Conservation (phyloP, 352 stramenopile genomes). For the Phytophthora pluvialis region DNA sequence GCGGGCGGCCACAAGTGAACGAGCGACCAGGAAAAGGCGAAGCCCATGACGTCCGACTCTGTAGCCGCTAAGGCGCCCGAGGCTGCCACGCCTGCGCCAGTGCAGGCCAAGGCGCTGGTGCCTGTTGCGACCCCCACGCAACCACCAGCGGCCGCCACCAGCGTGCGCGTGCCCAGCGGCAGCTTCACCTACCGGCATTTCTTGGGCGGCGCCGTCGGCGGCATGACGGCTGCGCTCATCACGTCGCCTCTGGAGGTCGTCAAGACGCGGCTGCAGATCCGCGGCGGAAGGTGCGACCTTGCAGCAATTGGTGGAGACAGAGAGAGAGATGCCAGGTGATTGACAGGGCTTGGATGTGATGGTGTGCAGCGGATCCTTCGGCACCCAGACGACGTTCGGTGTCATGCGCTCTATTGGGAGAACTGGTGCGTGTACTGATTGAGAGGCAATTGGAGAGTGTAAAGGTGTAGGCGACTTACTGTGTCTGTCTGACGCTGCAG, state of each 20-base stretch:
- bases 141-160: conserved; percentile 39
- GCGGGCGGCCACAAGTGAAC: conserved; percentile 20
- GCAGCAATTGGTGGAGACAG: neutral
- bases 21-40: conserved; percentile 8
- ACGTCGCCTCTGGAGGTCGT: conserved; percentile 87
- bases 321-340: neutral
- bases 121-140: neutral
- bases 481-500: conserved; percentile 35
- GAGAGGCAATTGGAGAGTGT: neutral
- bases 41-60: conserved; percentile 22
- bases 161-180: conserved; percentile 34
- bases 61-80: neutral
- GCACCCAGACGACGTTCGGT: conserved; percentile 73
- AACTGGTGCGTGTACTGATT: conserved; percentile 44
- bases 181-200: conserved; percentile 73
- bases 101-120: conserved; percentile 1
- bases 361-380: conserved; percentile 48
- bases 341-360: conserved; percentile 9
- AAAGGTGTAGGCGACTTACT: neutral
- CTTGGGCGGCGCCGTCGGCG: conserved; percentile 72
- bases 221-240: conserved; percentile 83
- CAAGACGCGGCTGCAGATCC: conserved; percentile 87
- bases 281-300: conserved; percentile 53
- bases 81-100: neutral
- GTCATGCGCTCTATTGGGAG: conserved; percentile 84